Evolutionary conservation across 108 stramenopile species (phyloP).

Genomic region (Pseudonitzschia multistriata): DNA sequence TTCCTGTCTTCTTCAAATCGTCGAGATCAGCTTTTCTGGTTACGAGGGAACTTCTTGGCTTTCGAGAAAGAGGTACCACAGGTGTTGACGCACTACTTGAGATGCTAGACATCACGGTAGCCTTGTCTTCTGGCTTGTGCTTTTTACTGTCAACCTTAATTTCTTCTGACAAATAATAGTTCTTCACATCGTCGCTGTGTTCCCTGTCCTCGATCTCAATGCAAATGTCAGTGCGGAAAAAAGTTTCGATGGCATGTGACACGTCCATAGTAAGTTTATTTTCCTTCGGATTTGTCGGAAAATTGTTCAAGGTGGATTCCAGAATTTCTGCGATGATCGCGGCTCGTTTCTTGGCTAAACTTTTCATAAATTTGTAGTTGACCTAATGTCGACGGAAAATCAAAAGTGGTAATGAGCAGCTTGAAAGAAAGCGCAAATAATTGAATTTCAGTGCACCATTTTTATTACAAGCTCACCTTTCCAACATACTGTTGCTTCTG

Average conservation of each 20-base stretch:
- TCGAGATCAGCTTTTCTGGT: constrained; percentile 30
- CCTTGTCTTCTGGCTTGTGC: not conserved
- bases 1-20: constrained; percentile 37
- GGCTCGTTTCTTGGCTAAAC: constrained; percentile 47
- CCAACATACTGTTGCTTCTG: constrained; percentile 46
- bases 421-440: not conserved
- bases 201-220: constrained; percentile 16
- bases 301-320: constrained; percentile 37
- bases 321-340: constrained; percentile 42
- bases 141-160: too few relatives aligned
- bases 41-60: constrained; percentile 21
- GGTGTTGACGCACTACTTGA: constrained; percentile 10
- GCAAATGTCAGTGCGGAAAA: constrained; percentile 55
- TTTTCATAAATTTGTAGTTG: constrained; percentile 53
- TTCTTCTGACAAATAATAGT: not conserved
- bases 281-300: constrained; percentile 24
- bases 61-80: constrained; percentile 46
- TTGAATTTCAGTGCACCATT: not conserved
- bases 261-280: constrained; percentile 25
- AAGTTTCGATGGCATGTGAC: constrained; percentile 39
- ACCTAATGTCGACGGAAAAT: constrained; percentile 24
- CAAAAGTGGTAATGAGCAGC: not conserved
- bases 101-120: not conserved
- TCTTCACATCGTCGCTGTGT: constrained; percentile 5
- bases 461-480: constrained; percentile 29